Evolutionary conservation across 768 basidiomycete genomes (phyloP), one percentile per base, ranked within the genome.

Genomic region (Calvatia gigantea): DNA sequence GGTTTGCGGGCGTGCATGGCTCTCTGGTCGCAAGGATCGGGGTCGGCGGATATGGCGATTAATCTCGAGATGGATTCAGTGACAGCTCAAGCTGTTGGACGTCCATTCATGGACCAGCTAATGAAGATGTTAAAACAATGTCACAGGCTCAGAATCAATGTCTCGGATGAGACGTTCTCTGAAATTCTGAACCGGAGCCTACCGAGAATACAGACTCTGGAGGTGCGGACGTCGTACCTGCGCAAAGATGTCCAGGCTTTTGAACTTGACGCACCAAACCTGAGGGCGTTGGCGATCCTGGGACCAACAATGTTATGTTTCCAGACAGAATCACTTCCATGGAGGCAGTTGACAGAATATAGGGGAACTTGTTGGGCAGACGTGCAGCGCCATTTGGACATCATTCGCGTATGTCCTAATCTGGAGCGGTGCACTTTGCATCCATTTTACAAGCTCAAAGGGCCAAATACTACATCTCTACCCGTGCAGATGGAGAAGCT

Each of bases 311-410:
- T 56, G 46, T 47, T 37, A 21, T 39, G 47, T 14, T 56, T 56
- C 17, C 5, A n/a, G 14, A 27, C 31, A 23, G 39, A 14, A 5
- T 15, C 48, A n/a, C 55, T 62, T 8, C 61, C 61, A 7, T 62
- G 61, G 61, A 28, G 33, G 6, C 64, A 66, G 41, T 50, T 68
- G 15, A 62, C 61, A 14, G 58, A 61, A 32, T 50, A 65, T 19
- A 60, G 60, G 31, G 63, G 63, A 9, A 59, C 59, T 28, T 58
- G 48, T 31, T 66, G 65, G 67, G 62, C 62, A 12, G 64, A 64
- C 50, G 41, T 66, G 28, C 60, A 60, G 21, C 61, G 63, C 28
- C 67, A 68, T 38, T 49, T 65, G n/a, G 63, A 64, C 23, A 59
- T 68, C 44, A 46, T 68, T n/a, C 56, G 58, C 32, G 57, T 59